These are phyloP conservation scores for Lophiostoma macrostomum DNA, from an alignment of 495 filamentous ascomycete genomes.

Conservation along the genomic window DNA sequence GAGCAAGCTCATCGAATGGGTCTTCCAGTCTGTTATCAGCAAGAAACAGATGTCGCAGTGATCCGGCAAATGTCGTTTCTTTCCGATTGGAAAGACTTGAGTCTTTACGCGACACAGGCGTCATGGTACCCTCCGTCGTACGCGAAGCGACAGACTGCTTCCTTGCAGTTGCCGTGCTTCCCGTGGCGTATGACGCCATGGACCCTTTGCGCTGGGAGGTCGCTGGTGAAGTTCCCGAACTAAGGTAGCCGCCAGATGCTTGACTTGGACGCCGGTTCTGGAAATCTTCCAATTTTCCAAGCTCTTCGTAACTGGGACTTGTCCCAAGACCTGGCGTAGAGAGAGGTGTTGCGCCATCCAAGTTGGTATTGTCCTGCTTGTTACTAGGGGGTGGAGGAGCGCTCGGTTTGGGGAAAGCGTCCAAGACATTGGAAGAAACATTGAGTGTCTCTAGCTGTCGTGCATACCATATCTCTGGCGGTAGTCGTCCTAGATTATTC, in stretches of 20 bases:
- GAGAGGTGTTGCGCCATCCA: conserved; percentile 45
- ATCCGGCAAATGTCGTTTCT: conserved; percentile 78
- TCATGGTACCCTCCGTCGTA: conserved; percentile 58
- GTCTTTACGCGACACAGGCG: conserved; percentile 73
- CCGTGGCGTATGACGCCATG: conserved; percentile 69
- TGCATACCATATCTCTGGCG: conserved; percentile 90
- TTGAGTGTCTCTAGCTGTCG: conserved; percentile 86
- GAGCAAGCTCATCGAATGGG: conserved; percentile 82
- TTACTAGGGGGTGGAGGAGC: conserved; percentile 29
- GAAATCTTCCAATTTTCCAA: conserved; percentile 64
- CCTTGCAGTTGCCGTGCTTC: conserved; percentile 52
- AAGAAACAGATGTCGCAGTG: conserved; percentile 76
- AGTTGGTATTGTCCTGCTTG: conserved; percentile 11
- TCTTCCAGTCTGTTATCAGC: conserved; percentile 96
- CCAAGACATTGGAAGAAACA: conserved; percentile 88
- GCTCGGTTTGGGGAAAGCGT: conserved; percentile 76
- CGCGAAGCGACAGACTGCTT: conserved; percentile 82
- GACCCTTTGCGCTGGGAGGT: conserved; percentile 70
- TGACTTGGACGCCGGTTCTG: conserved; percentile 75
- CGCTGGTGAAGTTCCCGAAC: conserved; percentile 68
- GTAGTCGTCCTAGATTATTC: conserved; percentile 85
- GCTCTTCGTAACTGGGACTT: conserved; percentile 73
- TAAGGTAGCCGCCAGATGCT: conserved; percentile 66
- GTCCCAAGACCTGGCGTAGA: conserved; percentile 52
- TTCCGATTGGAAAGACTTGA: conserved; percentile 73